Evolutionary conservation across 805 yeast species (phyloP), one percentile per base, ranked within the genome.

Genomic region (Ogataea allantospora): DNA sequence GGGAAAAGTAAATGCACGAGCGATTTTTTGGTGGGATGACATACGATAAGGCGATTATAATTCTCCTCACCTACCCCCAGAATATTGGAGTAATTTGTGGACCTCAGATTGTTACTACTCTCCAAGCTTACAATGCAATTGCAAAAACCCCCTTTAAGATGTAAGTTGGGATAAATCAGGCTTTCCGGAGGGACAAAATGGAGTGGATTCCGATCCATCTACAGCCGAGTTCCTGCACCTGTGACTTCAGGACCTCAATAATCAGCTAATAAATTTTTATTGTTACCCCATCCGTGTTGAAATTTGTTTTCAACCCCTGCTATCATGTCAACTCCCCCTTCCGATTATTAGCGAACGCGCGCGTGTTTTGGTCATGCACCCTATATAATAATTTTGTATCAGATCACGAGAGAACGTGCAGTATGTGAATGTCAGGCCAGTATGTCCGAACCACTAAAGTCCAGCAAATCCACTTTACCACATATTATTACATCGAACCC

Each of bases 111-210:
- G 20, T 19, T 27, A 9, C 24, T 8, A 18, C 32, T 13, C 16
- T 15, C 33, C 38, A 30, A 21, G 29, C 13, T 10, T 18, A 24
- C 25, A n/a, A 13, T 12, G 23, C 21, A 17, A 14, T 13, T n/a
- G n/a, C n/a, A n/a, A n/a, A n/a, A n/a, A 16, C 12, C 33, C 39
- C 20, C 16, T 35, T 13, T 8, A 6, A 21, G 13, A 33, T 10
- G 39, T 30, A 24, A 7, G 7, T 3, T 7, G 30, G 16, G 33
- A 23, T 29, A 20, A 25, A 21, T 11, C 8, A 18, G 11, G 14
- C 20, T 14, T 6, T 8, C 15, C 18, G 30, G 30, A 27, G 30
- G 30, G 30, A 27, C 30, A 27, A 27, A 8, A 14, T n/a, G 19
- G 19, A 10, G 9, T 7, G 11, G 12, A 14, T 15, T 14, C 30